These are phyloP conservation scores for Fusarium illudens DNA, from an alignment of 2,329 filamentous ascomycete genomes.

Conservation along the genomic window DNA sequence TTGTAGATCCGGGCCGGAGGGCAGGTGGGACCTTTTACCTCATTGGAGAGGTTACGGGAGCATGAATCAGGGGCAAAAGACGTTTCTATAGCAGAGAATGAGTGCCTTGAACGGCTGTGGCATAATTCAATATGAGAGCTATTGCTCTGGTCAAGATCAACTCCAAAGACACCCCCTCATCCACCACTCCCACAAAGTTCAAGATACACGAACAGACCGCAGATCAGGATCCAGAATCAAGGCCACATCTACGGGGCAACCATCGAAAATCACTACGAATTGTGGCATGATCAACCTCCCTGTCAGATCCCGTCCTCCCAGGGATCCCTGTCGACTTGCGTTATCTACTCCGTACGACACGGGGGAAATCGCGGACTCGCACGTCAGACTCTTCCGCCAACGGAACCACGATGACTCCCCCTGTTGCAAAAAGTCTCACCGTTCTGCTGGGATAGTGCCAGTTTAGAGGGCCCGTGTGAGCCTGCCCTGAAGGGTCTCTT, in stretches of 20 bases:
- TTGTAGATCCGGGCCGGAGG: not conserved
- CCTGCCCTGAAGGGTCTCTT: not conserved
- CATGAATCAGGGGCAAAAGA: not conserved
- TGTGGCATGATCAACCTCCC: slow-evolving; percentile 1
- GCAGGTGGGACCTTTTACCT: not conserved
- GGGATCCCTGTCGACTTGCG: not conserved
- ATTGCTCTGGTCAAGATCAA: not conserved
- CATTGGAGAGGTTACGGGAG: not conserved
- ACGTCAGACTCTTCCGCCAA: not conserved
- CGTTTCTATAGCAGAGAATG: not conserved
- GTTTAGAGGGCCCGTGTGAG: not conserved
- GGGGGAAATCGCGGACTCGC: not conserved
- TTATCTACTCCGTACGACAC: not conserved
- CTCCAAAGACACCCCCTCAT: not conserved
- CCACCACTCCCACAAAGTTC: not conserved
- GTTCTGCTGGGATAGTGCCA: not conserved
- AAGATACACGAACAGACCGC: not conserved
- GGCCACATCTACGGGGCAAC: not conserved
- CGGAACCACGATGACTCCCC: not conserved
- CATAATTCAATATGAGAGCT: not conserved
- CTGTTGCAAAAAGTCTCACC: not conserved
- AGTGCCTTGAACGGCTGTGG: not conserved
- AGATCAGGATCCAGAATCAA: not conserved
- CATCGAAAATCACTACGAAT: slow-evolving; percentile 2
- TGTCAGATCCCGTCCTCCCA: not conserved